phyloP scores from a whole-genome alignment of 352 stramenopile genomes.

The Phytophthora megakarya region DNA sequence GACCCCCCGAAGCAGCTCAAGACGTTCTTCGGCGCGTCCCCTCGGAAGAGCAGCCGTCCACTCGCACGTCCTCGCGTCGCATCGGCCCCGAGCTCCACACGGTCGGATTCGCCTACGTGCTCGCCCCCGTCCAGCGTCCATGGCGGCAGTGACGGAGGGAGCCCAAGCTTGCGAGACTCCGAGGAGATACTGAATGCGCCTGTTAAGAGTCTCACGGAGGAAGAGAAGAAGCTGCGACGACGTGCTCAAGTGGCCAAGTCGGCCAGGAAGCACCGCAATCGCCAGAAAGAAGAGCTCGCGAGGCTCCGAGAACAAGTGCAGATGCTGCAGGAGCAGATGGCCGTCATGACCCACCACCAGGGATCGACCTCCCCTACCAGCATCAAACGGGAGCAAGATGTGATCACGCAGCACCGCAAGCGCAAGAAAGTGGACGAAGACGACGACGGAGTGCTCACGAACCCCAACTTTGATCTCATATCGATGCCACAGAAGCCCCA shows the following conservation, averaged over 20 bases:
- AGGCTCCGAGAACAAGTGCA: slow-evolving; percentile 74
- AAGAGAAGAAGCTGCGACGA: slow-evolving; percentile 83
- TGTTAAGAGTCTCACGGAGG: slow-evolving; percentile 81
- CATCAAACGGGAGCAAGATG: slow-evolving; percentile 61
- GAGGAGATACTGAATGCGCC: slow-evolving; percentile 83
- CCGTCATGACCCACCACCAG: slow-evolving; percentile 58
- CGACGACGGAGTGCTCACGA: slow-evolving; percentile 37
- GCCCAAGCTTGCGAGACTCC: slow-evolving; percentile 47
- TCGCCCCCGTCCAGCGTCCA: slow-evolving; percentile 54
- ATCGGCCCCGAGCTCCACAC: slow-evolving; percentile 27
- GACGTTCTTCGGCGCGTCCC: too few species aligned
- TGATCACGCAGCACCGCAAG: slow-evolving; percentile 69
- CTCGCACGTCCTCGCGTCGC: slow-evolving; percentile 6
- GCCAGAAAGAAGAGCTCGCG: slow-evolving; percentile 80
- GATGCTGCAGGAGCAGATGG: slow-evolving; percentile 83
- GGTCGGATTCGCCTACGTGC: slow-evolving; percentile 41
- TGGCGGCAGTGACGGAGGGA: slow-evolving; percentile 35
- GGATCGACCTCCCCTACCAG: slow-evolving; percentile 38
- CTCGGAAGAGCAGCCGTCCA: slow-evolving; percentile 5
- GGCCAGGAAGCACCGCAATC: slow-evolving; percentile 81
- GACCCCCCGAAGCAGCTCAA: slow-evolving; percentile 13
- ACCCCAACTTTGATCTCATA: slow-evolving; percentile 18
- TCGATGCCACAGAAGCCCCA: slow-evolving; percentile 32
- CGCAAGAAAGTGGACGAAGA: slow-evolving; percentile 71
- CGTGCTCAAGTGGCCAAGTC: slow-evolving; percentile 84